Base-by-base conservation (phyloP, 2,329 filamentous ascomycete species). In the Fusarium pseudoanthophilum region DNA sequence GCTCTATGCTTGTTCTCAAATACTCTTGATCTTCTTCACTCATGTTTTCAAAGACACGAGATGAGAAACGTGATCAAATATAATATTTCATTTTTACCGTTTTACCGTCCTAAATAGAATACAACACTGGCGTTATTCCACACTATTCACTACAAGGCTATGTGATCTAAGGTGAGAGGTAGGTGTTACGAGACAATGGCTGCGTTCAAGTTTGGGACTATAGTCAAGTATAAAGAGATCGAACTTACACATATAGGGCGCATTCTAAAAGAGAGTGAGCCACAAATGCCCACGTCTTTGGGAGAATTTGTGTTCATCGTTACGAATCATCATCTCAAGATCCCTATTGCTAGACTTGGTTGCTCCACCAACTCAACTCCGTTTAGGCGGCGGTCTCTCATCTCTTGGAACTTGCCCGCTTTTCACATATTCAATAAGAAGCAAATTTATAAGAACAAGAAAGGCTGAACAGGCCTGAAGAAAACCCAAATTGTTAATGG, bases 351-450 rank as follows among this genome's bases (percentile, higher is more conserved):
- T 49, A 9, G 21, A 56, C 48, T 55, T 64, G 51, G 71, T 74
- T 73, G 67, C 71, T 74, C 62, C 71, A 74, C 69, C 71, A 73
- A 72, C 71, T 74, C 55, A 42, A 56, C 42, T 57, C 40, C 46
- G 40, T 52, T 30, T 64, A 57, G 39, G 49, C 40, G n/a, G 51
- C 15, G 16, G 36, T 24, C n/a, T 59, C 58, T 53, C 48, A 24
- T 34, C 46, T 49, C 30, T 28, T 9, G 16, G 55, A 21, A 37
- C 28, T 26, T 45, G 30, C n/a, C 32, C 21, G 32, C 34, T 21
- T 20, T 20, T 34, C 28, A 11, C 15, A 11, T 30, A 16, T 36
- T 36, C 24, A 18, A 36, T 43, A 6, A 11, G 24, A 32, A 13
- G 42, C 14, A 2, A 26, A 34, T 26, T 11, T 5, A 46, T 53